Evolutionary conservation across 2,329 filamentous ascomycete species (phyloP).

Genomic region (Aspergillus carbonarius): DNA sequence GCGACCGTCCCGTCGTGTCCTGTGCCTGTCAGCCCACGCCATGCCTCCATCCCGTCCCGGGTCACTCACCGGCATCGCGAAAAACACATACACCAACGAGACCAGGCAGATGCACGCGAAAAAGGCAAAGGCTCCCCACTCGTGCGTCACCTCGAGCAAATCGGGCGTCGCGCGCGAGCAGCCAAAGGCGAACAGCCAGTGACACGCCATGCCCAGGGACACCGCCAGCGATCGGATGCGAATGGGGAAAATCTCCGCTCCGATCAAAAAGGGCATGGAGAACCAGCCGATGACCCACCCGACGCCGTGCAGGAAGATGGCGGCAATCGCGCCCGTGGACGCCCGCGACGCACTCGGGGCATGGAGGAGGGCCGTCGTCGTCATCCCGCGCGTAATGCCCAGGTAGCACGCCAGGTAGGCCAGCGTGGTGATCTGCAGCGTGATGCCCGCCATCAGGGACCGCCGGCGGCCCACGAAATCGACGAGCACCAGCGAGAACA

Average conservation of each 20-base stretch:
- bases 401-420: slow-evolving; percentile 45
- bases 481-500: slow-evolving; percentile 47
- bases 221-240: slow-evolving; percentile 43
- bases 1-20: slow-evolving; percentile 21
- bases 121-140: slow-evolving; percentile 26
- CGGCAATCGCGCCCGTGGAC: slow-evolving; percentile 43
- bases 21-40: neutral
- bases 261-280: slow-evolving; percentile 48
- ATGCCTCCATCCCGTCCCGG: too few relatives aligned
- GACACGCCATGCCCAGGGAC: slow-evolving; percentile 14
- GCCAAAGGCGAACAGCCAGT: slow-evolving; percentile 47
- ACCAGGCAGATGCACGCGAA: slow-evolving; percentile 21
- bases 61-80: slow-evolving; percentile 21
- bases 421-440: slow-evolving; percentile 43
- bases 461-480: slow-evolving; percentile 45
- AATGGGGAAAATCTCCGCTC: slow-evolving; percentile 48
- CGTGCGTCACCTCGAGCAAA: slow-evolving; percentile 20
- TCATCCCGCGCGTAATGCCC: slow-evolving; percentile 27
- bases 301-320: slow-evolving; percentile 49
- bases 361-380: slow-evolving; percentile 18
- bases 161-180: slow-evolving; percentile 24
- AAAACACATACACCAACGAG: slow-evolving; percentile 21
- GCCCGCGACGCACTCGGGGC: slow-evolving; percentile 26
- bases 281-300: slow-evolving; percentile 44
- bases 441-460: slow-evolving; percentile 38